These are phyloP conservation scores for Sclerotinia spermophila DNA, from an alignment of 2,329 filamentous ascomycete species.

Conservation along the genomic window DNA sequence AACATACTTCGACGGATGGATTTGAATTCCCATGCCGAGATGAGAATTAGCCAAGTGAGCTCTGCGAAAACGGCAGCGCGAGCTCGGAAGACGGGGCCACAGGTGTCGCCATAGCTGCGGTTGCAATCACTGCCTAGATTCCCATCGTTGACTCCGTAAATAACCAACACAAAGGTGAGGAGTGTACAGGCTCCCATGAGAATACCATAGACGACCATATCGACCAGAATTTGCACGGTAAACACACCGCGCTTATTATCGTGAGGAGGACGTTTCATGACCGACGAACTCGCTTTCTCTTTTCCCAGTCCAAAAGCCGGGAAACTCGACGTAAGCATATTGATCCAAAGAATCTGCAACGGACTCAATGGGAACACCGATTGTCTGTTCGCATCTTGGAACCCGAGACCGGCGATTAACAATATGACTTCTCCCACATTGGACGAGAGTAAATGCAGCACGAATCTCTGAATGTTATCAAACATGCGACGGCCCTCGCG, in stretches of 20 bases:
- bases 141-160: conserved; percentile 57
- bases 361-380: conserved; percentile 58
- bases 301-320: conserved; percentile 85
- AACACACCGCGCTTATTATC: conserved; percentile 66
- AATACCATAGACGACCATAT: conserved; percentile 75
- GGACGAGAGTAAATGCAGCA: conserved; percentile 52
- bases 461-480: conserved; percentile 55
- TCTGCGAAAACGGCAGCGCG: conserved; percentile 71
- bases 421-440: conserved; percentile 56
- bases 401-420: conserved; percentile 54
- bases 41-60: conserved; percentile 72
- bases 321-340: conserved; percentile 61
- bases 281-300: conserved; percentile 69
- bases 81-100: conserved; percentile 64
- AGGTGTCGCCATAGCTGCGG: conserved; percentile 49
- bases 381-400: conserved; percentile 49
- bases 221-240: conserved; percentile 72
- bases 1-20: conserved; percentile 71
- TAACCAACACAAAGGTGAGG: conserved; percentile 58
- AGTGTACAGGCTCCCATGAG: conserved; percentile 72
- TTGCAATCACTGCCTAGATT: conserved; percentile 60
- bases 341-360: conserved; percentile 60
- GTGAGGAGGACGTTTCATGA: conserved; percentile 79
- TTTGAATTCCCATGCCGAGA: conserved; percentile 76
- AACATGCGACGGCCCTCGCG: conserved; percentile 52